Base-by-base conservation (phyloP, 306 rosid genomes). In the Castanospermum australe region DNA sequence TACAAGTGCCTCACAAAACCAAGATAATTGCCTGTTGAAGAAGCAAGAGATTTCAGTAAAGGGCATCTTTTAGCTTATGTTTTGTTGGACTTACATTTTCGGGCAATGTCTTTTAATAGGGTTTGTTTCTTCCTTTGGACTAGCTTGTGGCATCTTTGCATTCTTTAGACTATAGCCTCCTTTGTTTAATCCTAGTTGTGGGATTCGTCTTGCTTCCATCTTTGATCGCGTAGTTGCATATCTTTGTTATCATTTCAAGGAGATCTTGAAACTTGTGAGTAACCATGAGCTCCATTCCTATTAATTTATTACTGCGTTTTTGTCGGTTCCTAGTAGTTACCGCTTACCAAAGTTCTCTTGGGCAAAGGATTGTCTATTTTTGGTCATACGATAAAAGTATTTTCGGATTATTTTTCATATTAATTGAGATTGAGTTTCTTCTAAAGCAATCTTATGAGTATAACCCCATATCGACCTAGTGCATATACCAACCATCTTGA, bases 41-140 rank as follows among this genome's bases (percentile, higher is more conserved):
- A 44, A 72, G 72, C 85, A 70, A 71, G 70, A 75, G 24, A 68
- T 70, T 61, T 67, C 48, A 39, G 78, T 54, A 24, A 65, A 65
- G 42, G 67, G 56, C 66, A 42, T 69, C 54, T 79, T 71, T 77
- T 74, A 15, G 77, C 65, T 28, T 25, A 50, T 81, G 84, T 52
- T 72, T 82, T 78, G 76, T 69, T 77, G 81, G 80, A 80, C 66
- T 74, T 79, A 78, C 30, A 84, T 76, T 64, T 81, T 78, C 54
- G 1, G n/a, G 75, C 45, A n/a, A 66, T 51, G 30, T 67, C 50
- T 80, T 36, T 79, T 38, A 25, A 62, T 17, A 8, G 21, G 44
- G 28, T 63, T 80, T 83, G 82, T 86, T 81, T 90, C 81, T 83
- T 84, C 82, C 74, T 71, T 12, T 76, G 84, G 87, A 81, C 79